These are phyloP conservation scores for Pseudonitzschia multiseries DNA, from an alignment of 108 stramenopile species.

Conservation along the genomic window DNA sequence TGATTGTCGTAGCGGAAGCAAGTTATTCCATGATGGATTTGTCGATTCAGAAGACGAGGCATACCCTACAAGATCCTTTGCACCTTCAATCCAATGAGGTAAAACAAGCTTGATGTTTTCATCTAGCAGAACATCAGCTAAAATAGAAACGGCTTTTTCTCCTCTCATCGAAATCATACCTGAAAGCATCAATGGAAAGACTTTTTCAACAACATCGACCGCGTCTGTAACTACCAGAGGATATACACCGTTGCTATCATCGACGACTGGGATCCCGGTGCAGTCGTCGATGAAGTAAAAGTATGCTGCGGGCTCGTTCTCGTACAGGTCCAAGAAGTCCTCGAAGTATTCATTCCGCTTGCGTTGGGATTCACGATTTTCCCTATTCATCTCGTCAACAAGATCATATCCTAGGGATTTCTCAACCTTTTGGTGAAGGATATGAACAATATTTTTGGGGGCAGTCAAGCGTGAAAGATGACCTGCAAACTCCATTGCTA, in stretches of 20 bases:
- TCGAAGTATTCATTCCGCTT: conserved; percentile 16
- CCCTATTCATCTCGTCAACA: conserved; percentile 16
- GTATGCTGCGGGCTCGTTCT: conserved; percentile 32
- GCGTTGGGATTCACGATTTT: conserved; percentile 19
- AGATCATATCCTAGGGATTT: conserved; percentile 26
- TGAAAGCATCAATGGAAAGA: conserved; percentile 53
- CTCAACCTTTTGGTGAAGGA: conserved; percentile 38
- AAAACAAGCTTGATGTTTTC: conserved; percentile 21
- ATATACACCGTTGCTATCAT: conserved; percentile 19
- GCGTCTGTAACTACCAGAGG: conserved; percentile 42
- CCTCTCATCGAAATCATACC: conserved; percentile 63
- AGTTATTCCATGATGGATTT: too few species aligned
- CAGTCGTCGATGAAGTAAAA: conserved; percentile 57
- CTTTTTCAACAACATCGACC: conserved; percentile 29
- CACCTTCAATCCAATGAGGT: conserved; percentile 37
- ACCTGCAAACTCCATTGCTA: conserved; percentile 54
- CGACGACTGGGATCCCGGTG: conserved; percentile 45
- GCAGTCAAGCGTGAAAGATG: conserved; percentile 43
- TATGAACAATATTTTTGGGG: conserved; percentile 34
- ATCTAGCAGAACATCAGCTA: conserved; percentile 37
- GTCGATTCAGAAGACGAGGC: conserved; percentile 10
- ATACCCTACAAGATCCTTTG: conserved; percentile 33
- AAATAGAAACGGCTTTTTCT: conserved; percentile 35
- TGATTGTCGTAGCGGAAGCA: conserved; percentile 14
- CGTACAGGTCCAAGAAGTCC: conserved; percentile 37